Evolutionary conservation across 371 early-diverging fungal species (phyloP), one percentile per base, ranked within the genome.

Genomic region (Mucor plumbeus): DNA sequence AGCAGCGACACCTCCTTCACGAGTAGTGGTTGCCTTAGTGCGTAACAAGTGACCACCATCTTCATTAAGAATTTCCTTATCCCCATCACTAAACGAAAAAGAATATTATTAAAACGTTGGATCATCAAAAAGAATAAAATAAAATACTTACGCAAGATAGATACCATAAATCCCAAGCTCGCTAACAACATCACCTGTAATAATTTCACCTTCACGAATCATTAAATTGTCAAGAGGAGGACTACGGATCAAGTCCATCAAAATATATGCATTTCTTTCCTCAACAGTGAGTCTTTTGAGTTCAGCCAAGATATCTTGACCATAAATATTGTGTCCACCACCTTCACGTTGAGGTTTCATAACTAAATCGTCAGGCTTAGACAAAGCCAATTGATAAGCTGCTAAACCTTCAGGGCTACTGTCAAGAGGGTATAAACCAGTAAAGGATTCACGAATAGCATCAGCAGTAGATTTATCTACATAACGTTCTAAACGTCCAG

Each of bases 321-420:
- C 94, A 74, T 97, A 99, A 33, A 94, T 81, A 77, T 99, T 99
- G 82, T 97, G 94, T 38, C 96, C 99, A 13, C 99, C 99, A 5
- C 99, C 99, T 78, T 99, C 98, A 38, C 98, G 87, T 76, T 97
- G 97, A 5, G 99, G 98, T 75, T 99, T 99, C 85, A 97, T 85
- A 19, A 99, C 98, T 71, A 84, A 91, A 11, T 84, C 71, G 13
- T 83, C 84, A 4, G 94, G 92, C 17, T 85, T 68, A 14, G 71
- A 64, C 15, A 95, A 55, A 1, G 94, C 97, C 58, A 77, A 69
- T 44, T 90, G 72, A 38, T 85, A 87, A 0, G 96, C 95, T 11
- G 80, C 73, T 41, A 87, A 59, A 0, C 97, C 97, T 38, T 86
- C 90, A 0, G 76, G 65, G 0, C 88, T 79, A 48, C 68, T 67